Base-by-base conservation (phyloP, 805 yeast genomes). In the Lipomyces sp. region DNA sequence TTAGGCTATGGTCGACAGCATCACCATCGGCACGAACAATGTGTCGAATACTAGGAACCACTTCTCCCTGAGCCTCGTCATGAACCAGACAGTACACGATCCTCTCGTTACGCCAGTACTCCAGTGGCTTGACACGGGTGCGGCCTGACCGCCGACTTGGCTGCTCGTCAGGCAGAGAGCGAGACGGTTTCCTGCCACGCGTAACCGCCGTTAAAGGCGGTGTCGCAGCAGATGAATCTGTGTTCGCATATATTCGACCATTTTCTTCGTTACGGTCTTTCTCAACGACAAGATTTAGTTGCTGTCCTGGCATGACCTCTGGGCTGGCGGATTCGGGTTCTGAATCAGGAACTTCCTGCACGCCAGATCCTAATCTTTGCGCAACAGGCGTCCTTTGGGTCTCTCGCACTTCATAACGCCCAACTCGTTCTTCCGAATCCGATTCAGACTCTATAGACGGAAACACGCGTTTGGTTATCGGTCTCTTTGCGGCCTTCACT, bases 41-140 rank as follows among this genome's bases (percentile, higher is more conserved):
- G 11, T 73, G 73, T 32, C 67, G 66, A 32, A 76, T 73, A 35
- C 71, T 69, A 2, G 78, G 78, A 11, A 72, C 64, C 2, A 63
- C 64, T 15, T 42, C 60, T 24, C 70, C 68, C 6, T 62, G 66
- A 15, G 35, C 56, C 37, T 55, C 59, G 13, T 68, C 75, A 35
- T 73, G 63, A 15, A 82, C 80, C 73, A 64, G 60, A 15, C 57
- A 35, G 39, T 89, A 92, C 4, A 90, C 84, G 42, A 89, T 84
- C 67, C 86, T 80, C 77, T 92, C 97, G 73, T 90, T 90, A 74
- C 90, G 85, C 97, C 97, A 92, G 75, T 83, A 90, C 2, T 90
- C 92, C 68, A 92, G 78, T 0, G 96, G 94, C 2, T 88, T 33
- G 6, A 66, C 58, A 13, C 69, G 62, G 8, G 53, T 50, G 4